Evolutionary conservation across 2,329 filamentous ascomycete genomes (phyloP).

Genomic region (Lojkania enalia): DNA sequence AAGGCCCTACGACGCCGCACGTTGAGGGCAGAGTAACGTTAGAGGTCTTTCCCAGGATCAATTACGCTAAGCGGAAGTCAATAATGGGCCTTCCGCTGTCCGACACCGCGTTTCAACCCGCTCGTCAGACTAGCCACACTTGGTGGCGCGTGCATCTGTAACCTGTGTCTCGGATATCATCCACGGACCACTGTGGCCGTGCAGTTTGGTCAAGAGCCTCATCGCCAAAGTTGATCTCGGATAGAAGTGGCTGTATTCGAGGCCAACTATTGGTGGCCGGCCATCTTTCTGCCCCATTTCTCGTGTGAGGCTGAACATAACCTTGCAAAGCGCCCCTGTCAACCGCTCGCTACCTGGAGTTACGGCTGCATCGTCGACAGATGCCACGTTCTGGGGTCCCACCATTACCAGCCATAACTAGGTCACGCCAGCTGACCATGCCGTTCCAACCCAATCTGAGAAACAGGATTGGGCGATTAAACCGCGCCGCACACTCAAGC

Average conservation of each 20-base stretch:
- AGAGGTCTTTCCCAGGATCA: not conserved
- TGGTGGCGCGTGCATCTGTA: too few species aligned
- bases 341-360: not conserved
- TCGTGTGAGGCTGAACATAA: constrained; percentile 6
- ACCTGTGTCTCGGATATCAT: constrained; percentile 4
- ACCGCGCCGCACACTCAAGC: constrained; percentile 16
- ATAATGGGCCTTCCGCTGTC: too few species aligned
- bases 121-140: too few species aligned
- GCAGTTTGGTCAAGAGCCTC: constrained; percentile 1
- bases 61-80: not conserved
- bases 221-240: constrained; percentile 1
- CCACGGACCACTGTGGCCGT: constrained; percentile 3
- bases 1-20: not conserved
- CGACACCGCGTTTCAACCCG: too few species aligned
- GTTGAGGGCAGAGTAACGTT: not conserved
- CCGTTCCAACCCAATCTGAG: not conserved
- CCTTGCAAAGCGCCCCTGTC: not conserved
- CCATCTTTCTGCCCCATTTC: constrained; percentile 1
- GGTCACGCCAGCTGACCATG: constrained; percentile 8
- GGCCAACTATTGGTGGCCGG: constrained; percentile 1
- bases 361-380: not conserved
- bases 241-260: not conserved
- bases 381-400: not conserved
- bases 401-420: constrained; percentile 7
- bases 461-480: constrained; percentile 12